A percentile compares a stretch with the other conserved stretches of the same genome.
Evolutionary conservation across 371 early-diverging fungal genomes (phyloP).

Genomic region (Apophysomyces elegans): DNA sequence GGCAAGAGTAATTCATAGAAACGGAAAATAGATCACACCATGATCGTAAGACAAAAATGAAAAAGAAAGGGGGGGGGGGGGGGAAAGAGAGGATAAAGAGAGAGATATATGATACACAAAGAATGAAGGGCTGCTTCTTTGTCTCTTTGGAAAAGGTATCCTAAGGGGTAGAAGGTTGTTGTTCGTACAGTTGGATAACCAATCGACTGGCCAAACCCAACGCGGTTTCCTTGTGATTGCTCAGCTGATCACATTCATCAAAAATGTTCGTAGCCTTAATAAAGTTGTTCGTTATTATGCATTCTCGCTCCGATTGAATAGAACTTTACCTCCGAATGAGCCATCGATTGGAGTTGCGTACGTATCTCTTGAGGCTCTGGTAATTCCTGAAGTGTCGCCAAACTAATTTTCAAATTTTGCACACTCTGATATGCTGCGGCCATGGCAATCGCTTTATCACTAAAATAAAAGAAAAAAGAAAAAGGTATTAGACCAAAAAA

Average conservation of each 20-base stretch:
- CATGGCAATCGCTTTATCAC: slow-evolving; percentile 55
- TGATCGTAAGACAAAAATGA: not conserved
- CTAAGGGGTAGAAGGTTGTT: slow-evolving; percentile 40
- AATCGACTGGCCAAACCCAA: slow-evolving; percentile 35
- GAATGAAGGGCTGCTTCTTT: not conserved
- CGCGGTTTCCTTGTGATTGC: slow-evolving; percentile 41
- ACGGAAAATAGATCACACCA: slow-evolving; percentile 6
- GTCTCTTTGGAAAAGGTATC: not conserved
- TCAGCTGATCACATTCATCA: slow-evolving; percentile 30
- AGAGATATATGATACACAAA: not conserved
- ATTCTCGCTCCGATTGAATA: not conserved
- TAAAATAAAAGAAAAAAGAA: slow-evolving; percentile 19
- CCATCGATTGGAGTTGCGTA: slow-evolving; percentile 22
- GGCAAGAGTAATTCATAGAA: not conserved
- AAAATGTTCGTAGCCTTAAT: slow-evolving; percentile 24
- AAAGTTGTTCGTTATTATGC: not conserved
- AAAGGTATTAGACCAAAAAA: not conserved
- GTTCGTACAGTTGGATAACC: slow-evolving; percentile 44
- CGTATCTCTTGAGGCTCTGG: slow-evolving; percentile 15
- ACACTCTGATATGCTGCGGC: slow-evolving; percentile 53
- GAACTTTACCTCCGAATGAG: slow-evolving; percentile 21
- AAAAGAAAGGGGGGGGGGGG: too few species aligned
- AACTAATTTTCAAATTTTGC: slow-evolving; percentile 44
- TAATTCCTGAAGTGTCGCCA: slow-evolving; percentile 20
- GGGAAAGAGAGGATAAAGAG: too few species aligned